Evolutionary conservation across 495 filamentous ascomycete genomes (phyloP), one percentile per base, ranked within the genome.

Genomic region (Chaetomium tenue): DNA sequence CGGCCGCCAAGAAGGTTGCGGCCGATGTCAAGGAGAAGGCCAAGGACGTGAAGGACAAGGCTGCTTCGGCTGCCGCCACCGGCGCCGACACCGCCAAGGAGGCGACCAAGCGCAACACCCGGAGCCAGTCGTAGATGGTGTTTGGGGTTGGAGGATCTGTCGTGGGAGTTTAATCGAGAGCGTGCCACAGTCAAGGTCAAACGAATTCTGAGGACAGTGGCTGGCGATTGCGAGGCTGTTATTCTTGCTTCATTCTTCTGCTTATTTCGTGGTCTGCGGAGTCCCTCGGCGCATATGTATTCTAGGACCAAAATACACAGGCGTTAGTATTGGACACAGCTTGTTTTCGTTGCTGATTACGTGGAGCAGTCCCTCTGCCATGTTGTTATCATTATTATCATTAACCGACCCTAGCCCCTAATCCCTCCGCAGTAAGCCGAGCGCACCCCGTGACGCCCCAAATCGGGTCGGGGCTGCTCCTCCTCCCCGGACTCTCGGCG

Each of bases 1-100:
- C 79, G 11, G 72, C 74, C 30, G 74, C 69, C 66, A 81, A 82
- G 80, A 87, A 87, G 75, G 81, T 80, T 44, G 85, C 83, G 33
- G 81, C 86, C 68, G 88, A 91, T 75, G 86, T 82, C 62, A 93
- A 93, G 86, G 85, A 86, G 65, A 82, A 86, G 68, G 90, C 86
- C 25, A 79, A 79, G 68, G 85, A 87, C 60, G 81, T 79, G 68
- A 94, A 94, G 86, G 91, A 92, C 80, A 91, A 95, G 84, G 83
- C 83, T 39, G 84, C 84, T 5, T 85, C 89, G 77, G 89, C 88
- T 63, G 82, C 83, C 68, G 75, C 86, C 59, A 84, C 86, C 61
- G 84, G 87, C 55, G 82, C 85, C 52, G 89, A 92, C 63, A 83
- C 85, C 28, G 84, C 77, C 65, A 90, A 89, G 80, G 79, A 81